phyloP scores from a whole-genome alignment of 1,284 basidiomycete species.

The Flammula alnicola region DNA sequence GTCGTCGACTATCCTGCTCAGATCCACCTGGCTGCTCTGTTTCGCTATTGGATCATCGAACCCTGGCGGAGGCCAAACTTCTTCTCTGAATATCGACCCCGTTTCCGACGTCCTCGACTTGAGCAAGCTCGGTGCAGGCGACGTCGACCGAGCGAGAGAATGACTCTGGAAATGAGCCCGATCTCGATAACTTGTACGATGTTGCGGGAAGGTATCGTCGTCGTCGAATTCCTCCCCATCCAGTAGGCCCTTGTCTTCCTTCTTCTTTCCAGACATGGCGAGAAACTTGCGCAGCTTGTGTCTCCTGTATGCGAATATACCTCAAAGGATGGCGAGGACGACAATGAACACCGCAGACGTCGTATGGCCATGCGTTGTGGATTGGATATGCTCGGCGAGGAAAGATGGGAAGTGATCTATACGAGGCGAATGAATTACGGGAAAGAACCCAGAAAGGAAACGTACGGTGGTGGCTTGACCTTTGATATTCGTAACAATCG shows the following conservation, averaged over 20 bases:
- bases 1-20: slow-evolving; percentile 35
- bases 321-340: slow-evolving; percentile 30
- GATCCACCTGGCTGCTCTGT: slow-evolving; percentile 30
- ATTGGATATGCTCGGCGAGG: slow-evolving; percentile 12
- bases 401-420: slow-evolving; percentile 23
- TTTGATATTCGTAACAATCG: slow-evolving; percentile 23
- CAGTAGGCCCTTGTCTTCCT: slow-evolving; percentile 32
- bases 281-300: slow-evolving; percentile 27
- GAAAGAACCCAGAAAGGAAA: slow-evolving; percentile 1
- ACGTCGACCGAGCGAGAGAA: slow-evolving; percentile 1
- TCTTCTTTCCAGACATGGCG: slow-evolving; percentile 14
- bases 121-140: slow-evolving; percentile 27
- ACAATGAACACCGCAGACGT: slow-evolving; percentile 30
- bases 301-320: slow-evolving; percentile 30
- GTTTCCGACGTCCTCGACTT: slow-evolving; percentile 30
- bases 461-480: slow-evolving; percentile 25
- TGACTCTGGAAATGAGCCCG: slow-evolving; percentile 8
- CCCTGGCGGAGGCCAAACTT: slow-evolving; percentile 32
- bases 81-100: slow-evolving; percentile 38
- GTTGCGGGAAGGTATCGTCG: slow-evolving; percentile 24
- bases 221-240: slow-evolving; percentile 42
- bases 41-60: slow-evolving; percentile 33
- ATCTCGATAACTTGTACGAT: no score
- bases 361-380: slow-evolving; percentile 27
- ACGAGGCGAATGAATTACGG: not conserved